Percentiles rank a stretch among this genome's conserved stretches.
These are phyloP conservation scores for Arthrobotrys sphaeroides DNA, from an alignment of 2,329 filamentous ascomycete species.

Conservation along the genomic window DNA sequence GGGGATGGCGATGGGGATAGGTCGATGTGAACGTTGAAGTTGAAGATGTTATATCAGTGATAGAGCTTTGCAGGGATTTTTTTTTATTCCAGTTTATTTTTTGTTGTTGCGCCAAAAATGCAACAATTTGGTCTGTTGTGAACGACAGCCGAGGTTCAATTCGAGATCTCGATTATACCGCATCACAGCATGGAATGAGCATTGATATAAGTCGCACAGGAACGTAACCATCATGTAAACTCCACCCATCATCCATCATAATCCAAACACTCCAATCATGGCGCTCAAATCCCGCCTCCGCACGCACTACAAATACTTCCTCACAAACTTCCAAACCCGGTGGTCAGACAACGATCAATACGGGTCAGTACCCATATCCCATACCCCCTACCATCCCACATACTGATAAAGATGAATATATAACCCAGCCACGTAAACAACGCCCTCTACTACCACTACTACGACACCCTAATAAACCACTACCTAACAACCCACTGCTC, in stretches of 20 bases:
- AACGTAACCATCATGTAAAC: background rate
- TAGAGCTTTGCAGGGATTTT: background rate
- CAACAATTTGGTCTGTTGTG: slow-evolving; percentile 24
- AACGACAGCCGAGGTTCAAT: slow-evolving; percentile 24
- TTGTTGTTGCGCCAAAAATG: slow-evolving; percentile 50
- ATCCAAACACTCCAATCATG: slow-evolving; percentile 6
- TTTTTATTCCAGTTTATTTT: no score
- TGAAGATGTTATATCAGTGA: no score
- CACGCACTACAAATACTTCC: slow-evolving; percentile 77
- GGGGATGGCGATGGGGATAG: no score
- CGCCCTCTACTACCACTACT: slow-evolving; percentile 83
- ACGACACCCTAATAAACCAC: slow-evolving; percentile 88
- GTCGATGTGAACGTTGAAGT: background rate
- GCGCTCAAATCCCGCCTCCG: slow-evolving; percentile 71
- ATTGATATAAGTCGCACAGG: background rate
- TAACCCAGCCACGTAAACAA: slow-evolving; percentile 81
- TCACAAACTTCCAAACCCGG: slow-evolving; percentile 81
- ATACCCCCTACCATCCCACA: background rate
- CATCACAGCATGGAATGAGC: background rate
- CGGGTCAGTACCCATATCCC: slow-evolving; percentile 23
- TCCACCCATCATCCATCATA: background rate
- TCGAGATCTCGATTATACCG: no score
- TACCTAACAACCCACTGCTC: slow-evolving; percentile 84
- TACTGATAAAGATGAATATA: slow-evolving; percentile 65
- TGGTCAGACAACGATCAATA: slow-evolving; percentile 68